Evolutionary conservation across 2,329 filamentous ascomycete genomes (phyloP).

Genomic region (Paraphoma chrysanthemicola): DNA sequence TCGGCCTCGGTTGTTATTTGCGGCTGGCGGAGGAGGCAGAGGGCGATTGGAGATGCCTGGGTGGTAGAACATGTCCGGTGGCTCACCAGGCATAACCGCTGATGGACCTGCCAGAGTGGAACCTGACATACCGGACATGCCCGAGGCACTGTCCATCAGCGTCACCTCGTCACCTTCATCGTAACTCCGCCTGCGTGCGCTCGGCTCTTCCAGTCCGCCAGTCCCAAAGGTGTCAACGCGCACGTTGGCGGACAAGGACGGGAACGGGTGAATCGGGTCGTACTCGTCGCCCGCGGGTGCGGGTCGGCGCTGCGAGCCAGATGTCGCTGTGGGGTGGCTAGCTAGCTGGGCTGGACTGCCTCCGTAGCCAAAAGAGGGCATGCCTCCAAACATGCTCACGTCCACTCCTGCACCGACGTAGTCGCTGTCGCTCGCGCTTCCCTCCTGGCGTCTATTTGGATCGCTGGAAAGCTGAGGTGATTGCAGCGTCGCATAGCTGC

Average conservation of each 20-base stretch:
- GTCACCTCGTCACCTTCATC: conserved; percentile 86
- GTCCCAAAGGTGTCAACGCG: conserved; percentile 87
- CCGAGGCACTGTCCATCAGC: conserved; percentile 48
- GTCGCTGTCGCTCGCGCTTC: conserved; percentile 68
- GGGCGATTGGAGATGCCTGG: conserved; percentile 73
- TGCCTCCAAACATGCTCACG: conserved; percentile 74
- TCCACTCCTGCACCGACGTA: conserved; percentile 69
- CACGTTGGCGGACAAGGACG: conserved; percentile 64
- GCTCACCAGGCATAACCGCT: conserved; percentile 60
- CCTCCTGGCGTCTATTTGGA: conserved; percentile 20
- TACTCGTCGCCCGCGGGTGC: conserved; percentile 52
- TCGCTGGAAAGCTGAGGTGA: conserved; percentile 51
- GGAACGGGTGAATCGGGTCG: conserved; percentile 64
- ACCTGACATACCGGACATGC: conserved; percentile 28
- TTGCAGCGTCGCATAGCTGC: conserved; percentile 52
- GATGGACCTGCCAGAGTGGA: conserved; percentile 32
- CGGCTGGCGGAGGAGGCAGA: conserved; percentile 69
- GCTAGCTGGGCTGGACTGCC: conserved; percentile 55
- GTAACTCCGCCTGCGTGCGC: conserved; percentile 77
- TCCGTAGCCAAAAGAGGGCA: conserved; percentile 67
- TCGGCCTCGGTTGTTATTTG: conserved; percentile 53
- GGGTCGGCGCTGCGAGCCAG: conserved; percentile 54
- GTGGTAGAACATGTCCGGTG: conserved; percentile 92
- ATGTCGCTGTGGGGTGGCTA: conserved; percentile 51
- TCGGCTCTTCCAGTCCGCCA: conserved; percentile 83